Evolutionary conservation across 1,284 basidiomycete species (phyloP).

Genomic region (Cryptococcus sp.): DNA sequence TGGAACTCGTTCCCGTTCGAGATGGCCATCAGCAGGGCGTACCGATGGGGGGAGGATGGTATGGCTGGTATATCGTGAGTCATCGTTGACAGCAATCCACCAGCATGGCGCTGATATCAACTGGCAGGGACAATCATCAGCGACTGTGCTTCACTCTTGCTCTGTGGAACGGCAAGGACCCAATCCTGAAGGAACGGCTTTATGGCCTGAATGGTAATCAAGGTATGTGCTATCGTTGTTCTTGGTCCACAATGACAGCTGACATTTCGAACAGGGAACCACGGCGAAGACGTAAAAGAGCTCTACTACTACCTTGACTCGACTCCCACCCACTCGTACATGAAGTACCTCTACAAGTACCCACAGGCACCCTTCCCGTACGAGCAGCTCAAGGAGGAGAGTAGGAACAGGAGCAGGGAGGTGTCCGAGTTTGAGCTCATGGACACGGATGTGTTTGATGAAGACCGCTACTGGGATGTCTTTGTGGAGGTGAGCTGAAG

Average conservation of each 20-base stretch:
- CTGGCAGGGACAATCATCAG: conserved; percentile 78
- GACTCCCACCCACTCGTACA: conserved; percentile 97
- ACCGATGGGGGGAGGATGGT: conserved; percentile 98
- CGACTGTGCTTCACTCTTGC: conserved; percentile 85
- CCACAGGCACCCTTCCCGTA: conserved; percentile 90
- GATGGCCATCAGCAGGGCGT: conserved; percentile 87
- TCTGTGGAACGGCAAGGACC: conserved; percentile 92
- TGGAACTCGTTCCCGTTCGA: conserved; percentile 98
- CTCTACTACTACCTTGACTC: conserved; percentile 98
- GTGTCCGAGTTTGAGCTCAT: conserved; percentile 89
- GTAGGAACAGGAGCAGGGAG: conserved; percentile 73
- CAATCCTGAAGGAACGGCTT: conserved; percentile 91
- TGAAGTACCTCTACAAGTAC: conserved; percentile 99
- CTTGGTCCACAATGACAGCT: background rate
- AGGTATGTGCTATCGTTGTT: conserved; percentile 38
- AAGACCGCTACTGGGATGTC: conserved; percentile 95
- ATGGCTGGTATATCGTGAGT: conserved; percentile 79
- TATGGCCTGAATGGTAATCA: conserved; percentile 93
- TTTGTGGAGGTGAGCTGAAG: conserved; percentile 77
- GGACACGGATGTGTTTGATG: conserved; percentile 88
- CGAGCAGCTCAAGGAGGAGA: conserved; percentile 85
- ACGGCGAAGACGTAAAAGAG: conserved; percentile 98
- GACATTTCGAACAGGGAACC: conserved; percentile 64
- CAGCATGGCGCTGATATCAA: background rate
- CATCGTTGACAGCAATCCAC: background rate